Evolutionary conservation across 1,284 basidiomycete genomes (phyloP), one percentile per base, ranked within the genome.

Genomic region (Ganoderma leucocontextum): DNA sequence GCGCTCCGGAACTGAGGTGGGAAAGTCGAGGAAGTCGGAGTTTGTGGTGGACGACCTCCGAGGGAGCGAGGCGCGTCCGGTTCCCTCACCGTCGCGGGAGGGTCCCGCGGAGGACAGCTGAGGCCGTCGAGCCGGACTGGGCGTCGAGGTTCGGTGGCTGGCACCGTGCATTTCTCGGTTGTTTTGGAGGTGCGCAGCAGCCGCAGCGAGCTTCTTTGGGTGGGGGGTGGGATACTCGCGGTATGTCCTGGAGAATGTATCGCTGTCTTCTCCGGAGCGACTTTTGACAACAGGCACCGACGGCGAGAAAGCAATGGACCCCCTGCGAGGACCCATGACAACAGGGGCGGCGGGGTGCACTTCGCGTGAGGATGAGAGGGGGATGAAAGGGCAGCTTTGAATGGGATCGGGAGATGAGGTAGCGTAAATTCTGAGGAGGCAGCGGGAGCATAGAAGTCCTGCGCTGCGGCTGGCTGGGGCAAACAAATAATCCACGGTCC

Each of bases 171-270:
- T 38, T 17, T 33, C 61, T 17, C 55, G 55, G 36, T 25, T 65
- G 53, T 53, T 68, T 6, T 66, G 55, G 60, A 75, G 71, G 64
- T 72, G 72, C 5, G 64, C 65, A 33, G 64, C 65, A 17, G 44
- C 67, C 10, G 59, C 64, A 36, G 69, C 59, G 47, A 65, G 49
- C 44, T 70, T 73, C 63, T 22, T 67, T 8, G 74, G 74, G 47
- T 73, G 71, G 1, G 74, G 74, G 1, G 74, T 75, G 0, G 70
- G 72, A 42, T 55, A 39, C 13, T 75, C 68, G 63, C 60, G 66
- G 60, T 70, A 71, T 35, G 47, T 33, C 57, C 66, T 62, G 3
- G 58, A 8, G 25, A 65, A 57, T 12, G 57, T n/a, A 2, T 60
- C 13, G 44, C 35, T 35, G 33, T 55, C 52, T 17, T 35, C 13